Conservation (phyloP, 2,329 filamentous ascomycete species). For the Rhynchosporium agropyri region DNA sequence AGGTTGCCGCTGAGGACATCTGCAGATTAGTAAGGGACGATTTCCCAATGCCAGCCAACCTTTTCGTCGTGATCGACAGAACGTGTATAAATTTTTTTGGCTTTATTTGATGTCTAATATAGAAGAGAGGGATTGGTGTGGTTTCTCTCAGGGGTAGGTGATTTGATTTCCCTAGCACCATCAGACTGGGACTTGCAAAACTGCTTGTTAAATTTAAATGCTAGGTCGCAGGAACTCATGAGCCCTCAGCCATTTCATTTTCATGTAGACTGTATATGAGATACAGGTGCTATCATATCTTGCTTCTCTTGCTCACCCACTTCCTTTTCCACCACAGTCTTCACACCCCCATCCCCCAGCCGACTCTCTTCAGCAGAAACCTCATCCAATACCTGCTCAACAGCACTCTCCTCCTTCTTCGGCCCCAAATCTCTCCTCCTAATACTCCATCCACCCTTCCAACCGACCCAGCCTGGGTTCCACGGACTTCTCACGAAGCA, state of each 20-base stretch:
- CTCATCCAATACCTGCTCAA: constrained; percentile 30
- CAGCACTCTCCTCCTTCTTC: constrained; percentile 22
- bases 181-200: too few species aligned
- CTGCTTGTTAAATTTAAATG: neutral
- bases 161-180: too few species aligned
- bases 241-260: neutral
- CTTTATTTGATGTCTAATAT: too few species aligned
- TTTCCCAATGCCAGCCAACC: too few species aligned
- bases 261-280: constrained; percentile 7
- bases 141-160: neutral
- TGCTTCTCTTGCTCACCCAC: neutral
- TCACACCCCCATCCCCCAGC: neutral
- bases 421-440: constrained; percentile 37
- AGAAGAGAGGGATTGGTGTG: too few species aligned
- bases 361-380: constrained; percentile 23
- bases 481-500: constrained; percentile 55
- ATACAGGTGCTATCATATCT: neutral
- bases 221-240: too few species aligned
- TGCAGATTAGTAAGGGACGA: too few species aligned
- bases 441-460: constrained; percentile 59
- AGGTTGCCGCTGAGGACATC: too few species aligned
- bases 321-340: neutral
- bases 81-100: too few species aligned
- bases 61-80: too few species aligned
- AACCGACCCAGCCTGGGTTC: constrained; percentile 61